phyloP scores from a whole-genome alignment of 345 rosid species.

The Populus nigra region DNA sequence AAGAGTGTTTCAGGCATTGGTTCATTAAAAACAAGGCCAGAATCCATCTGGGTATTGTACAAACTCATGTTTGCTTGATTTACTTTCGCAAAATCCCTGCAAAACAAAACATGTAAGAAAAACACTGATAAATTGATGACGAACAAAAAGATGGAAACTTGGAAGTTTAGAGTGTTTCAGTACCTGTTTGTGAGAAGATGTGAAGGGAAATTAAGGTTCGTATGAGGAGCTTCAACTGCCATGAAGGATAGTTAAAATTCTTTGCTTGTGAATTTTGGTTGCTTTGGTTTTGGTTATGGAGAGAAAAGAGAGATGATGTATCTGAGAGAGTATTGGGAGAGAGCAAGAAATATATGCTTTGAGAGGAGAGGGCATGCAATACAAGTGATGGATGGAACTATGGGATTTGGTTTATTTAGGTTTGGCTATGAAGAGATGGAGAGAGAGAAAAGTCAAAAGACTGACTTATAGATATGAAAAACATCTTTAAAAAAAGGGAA shows the following conservation, averaged over 20 bases:
- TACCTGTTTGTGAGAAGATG: conserved; percentile 43
- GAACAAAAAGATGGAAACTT: not conserved
- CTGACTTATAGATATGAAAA: not conserved
- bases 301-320: not conserved
- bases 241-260: conserved; percentile 23
- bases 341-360: conserved; percentile 2
- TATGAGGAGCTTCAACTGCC: conserved; percentile 58
- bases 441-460: conserved; percentile 7
- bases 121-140: not conserved
- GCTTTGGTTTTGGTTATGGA: conserved; percentile 30
- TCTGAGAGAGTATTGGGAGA: not conserved
- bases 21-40: conserved; percentile 23
- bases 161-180: not conserved
- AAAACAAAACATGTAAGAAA: conserved; percentile 1
- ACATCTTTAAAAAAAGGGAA: too few species aligned
- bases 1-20: conserved; percentile 26
- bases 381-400: not conserved
- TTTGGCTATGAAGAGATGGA: not conserved
- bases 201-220: conserved; percentile 38
- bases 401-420: conserved; percentile 11
- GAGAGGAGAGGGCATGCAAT: not conserved
- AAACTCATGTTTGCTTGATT: conserved; percentile 31
- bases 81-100: conserved; percentile 46
- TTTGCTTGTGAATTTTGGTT: conserved; percentile 6
- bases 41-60: conserved; percentile 42